Conservation (phyloP, 2,329 filamentous ascomycete genomes). For the Thelonectria blattea region DNA sequence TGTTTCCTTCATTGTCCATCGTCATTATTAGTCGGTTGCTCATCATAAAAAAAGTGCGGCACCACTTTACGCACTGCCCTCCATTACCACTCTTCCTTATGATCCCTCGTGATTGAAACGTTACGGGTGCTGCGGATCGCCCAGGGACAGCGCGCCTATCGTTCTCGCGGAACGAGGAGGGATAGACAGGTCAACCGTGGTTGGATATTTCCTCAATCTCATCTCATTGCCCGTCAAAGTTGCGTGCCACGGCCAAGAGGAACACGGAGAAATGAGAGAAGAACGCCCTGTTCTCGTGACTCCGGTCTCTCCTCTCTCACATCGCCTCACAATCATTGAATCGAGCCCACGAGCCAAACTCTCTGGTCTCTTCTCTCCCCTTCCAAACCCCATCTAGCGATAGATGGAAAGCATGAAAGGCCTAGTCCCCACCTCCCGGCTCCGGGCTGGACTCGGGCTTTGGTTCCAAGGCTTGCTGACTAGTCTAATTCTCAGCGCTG, state of each 20-base stretch:
- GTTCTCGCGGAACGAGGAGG: constrained; percentile 9
- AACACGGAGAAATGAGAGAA: constrained; percentile 4
- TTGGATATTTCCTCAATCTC: constrained; percentile 4
- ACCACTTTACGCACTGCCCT: constrained; percentile 13
- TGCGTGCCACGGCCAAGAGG: constrained; percentile 2
- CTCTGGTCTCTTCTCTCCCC: constrained; percentile 17
- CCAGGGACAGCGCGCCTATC: constrained; percentile 17
- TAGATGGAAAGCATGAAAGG: constrained; percentile 16
- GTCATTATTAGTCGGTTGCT: constrained; percentile 37
- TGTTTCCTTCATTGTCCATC: constrained; percentile 21
- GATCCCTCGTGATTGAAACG: constrained; percentile 1
- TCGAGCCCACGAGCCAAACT: constrained; percentile 14
- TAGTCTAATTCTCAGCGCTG: background rate
- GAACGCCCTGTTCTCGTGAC: constrained; percentile 1
- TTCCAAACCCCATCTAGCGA: constrained; percentile 14
- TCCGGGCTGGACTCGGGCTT: constrained; percentile 15
- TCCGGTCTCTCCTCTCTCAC: constrained; percentile 13
- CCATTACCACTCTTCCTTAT: constrained; percentile 3
- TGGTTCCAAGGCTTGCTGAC: constrained; percentile 7
- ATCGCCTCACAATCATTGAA: constrained; percentile 17
- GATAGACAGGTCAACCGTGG: constrained; percentile 18
- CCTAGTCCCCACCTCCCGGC: constrained; percentile 13
- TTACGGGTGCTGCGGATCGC: constrained; percentile 17
- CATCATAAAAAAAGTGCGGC: constrained; percentile 29
- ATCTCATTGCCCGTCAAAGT: constrained; percentile 4